phyloP scores from a whole-genome alignment of 306 rosid genomes.

The Cicer cuneatum region DNA sequence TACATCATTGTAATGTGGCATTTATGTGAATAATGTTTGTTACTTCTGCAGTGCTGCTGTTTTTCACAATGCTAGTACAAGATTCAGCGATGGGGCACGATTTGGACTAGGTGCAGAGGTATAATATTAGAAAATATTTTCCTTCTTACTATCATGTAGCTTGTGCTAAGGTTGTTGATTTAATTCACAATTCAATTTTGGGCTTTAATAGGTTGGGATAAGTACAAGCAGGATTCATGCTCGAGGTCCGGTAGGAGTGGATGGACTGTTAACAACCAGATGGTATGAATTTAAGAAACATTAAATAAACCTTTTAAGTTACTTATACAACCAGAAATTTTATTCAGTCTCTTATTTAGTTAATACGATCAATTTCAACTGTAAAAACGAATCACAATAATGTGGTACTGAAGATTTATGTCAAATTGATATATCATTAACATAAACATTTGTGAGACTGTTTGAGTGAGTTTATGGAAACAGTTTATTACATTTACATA shows the following conservation, averaged over 20 bases:
- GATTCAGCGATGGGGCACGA: slow-evolving; percentile 96
- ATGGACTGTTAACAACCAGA: slow-evolving; percentile 90
- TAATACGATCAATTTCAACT: slow-evolving; percentile 21
- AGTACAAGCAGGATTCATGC: slow-evolving; percentile 99
- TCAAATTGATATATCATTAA: not conserved
- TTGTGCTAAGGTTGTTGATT: slow-evolving; percentile 25
- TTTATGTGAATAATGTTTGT: slow-evolving; percentile 28
- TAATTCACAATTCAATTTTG: slow-evolving; percentile 7
- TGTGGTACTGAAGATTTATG: not conserved
- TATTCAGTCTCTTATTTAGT: slow-evolving; percentile 4
- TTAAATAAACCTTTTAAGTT: slow-evolving; percentile 4
- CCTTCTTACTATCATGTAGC: not conserved
- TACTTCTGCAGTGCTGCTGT: slow-evolving; percentile 87
- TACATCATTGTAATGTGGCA: not conserved
- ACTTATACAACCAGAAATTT: slow-evolving; percentile 9
- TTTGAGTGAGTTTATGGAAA: no score
- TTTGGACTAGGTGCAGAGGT: slow-evolving; percentile 99
- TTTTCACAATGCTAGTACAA: slow-evolving; percentile 94
- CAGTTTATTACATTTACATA: no score
- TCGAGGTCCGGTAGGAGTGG: slow-evolving; percentile 99
- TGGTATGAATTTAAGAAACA: slow-evolving; percentile 61
- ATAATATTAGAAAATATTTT: slow-evolving; percentile 31
- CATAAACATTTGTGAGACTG: no score
- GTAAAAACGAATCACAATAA: not conserved
- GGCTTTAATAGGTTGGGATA: slow-evolving; percentile 77